Conservation (phyloP, 2,329 filamentous ascomycete species). For the Colletotrichum salicis region DNA sequence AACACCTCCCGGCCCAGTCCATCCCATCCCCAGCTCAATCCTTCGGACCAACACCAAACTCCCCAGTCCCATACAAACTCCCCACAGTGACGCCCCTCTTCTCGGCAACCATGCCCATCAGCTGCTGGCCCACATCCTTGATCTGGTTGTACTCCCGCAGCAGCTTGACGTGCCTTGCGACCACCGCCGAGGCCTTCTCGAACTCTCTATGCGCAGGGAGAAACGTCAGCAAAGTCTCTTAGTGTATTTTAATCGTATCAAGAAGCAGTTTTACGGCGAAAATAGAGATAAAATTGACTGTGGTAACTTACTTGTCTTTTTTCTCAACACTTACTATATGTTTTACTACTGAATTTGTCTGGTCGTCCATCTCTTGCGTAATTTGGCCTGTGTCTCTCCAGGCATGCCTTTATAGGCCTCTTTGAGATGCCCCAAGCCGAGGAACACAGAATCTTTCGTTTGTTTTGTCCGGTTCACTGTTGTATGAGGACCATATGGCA, state of each 20-base stretch:
- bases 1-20: too few species aligned
- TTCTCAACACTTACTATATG: accelerated
- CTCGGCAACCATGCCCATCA: conserved; percentile 52
- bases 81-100: conserved; percentile 45
- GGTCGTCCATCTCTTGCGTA: accelerated
- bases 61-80: conserved; percentile 43
- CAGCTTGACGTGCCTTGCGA: conserved; percentile 26
- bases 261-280: accelerated
- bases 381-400: too few species aligned
- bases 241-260: accelerated
- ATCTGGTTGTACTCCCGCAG: conserved; percentile 51
- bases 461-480: accelerated
- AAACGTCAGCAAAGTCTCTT: not conserved
- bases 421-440: accelerated
- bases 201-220: not conserved
- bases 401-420: not conserved
- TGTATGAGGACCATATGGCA: not conserved
- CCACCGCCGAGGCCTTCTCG: conserved; percentile 17
- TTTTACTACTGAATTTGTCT: accelerated
- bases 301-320: not conserved
- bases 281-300: accelerated
- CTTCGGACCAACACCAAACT: conserved; percentile 45
- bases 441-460: not conserved
- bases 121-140: conserved; percentile 50
- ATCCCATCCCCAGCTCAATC: conserved; percentile 34